Conservation (phyloP, 177 flowering plant species). For the Vitis hybrid region DNA sequence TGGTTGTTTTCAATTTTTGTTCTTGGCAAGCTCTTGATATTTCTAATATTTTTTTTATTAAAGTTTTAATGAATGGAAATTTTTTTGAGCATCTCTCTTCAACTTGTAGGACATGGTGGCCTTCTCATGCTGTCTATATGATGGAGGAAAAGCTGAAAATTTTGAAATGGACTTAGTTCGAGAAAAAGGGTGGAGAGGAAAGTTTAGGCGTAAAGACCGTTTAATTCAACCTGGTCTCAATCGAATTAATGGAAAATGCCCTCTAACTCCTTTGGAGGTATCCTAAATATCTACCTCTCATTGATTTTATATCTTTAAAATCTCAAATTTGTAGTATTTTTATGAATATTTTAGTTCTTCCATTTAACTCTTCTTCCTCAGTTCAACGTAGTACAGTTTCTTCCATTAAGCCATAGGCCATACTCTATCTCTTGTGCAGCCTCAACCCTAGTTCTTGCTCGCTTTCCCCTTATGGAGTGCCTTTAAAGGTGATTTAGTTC, state of each 20-base stretch:
- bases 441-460: too few relatives aligned
- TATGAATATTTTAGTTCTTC: too few relatives aligned
- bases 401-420: too few relatives aligned
- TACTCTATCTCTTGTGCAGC: too few relatives aligned
- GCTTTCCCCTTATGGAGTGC: too few relatives aligned
- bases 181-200: conserved; percentile 73
- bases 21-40: neutral
- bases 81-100: conserved; percentile 1
- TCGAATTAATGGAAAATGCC: conserved; percentile 80
- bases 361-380: too few relatives aligned
- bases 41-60: neutral
- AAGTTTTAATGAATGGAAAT: neutral
- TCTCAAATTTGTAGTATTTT: neutral
- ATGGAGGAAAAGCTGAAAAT: conserved; percentile 69
- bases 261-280: conserved; percentile 95
- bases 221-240: conserved; percentile 55
- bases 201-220: conserved; percentile 54
- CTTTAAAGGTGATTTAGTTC: too few relatives aligned
- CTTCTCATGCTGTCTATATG: conserved; percentile 88
- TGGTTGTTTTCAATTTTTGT: neutral
- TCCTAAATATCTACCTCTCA: conserved; percentile 1
- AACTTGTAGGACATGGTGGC: conserved; percentile 90
- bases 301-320: neutral
- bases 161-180: conserved; percentile 60
- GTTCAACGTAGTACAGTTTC: too few relatives aligned